These are phyloP conservation scores for Nyctanthes arbortristis DNA, from an alignment of 257 asterid species.

Conservation along the genomic window DNA sequence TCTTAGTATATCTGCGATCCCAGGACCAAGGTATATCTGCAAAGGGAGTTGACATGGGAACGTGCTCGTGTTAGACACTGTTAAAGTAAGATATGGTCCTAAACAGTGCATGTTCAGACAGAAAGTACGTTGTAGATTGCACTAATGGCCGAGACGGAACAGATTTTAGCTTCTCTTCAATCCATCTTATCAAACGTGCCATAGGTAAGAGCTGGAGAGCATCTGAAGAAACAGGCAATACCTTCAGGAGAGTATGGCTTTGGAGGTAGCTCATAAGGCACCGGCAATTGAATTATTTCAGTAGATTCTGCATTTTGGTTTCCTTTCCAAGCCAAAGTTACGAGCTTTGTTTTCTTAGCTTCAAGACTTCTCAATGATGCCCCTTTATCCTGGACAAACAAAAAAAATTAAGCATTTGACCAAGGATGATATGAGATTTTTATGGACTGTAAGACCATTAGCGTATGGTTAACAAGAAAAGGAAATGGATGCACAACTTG, in stretches of 20 bases:
- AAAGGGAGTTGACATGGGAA: not conserved
- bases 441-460: not conserved
- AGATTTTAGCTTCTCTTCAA: not conserved
- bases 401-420: slow-evolving; percentile 6
- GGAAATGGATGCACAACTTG: not conserved
- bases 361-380: slow-evolving; percentile 26
- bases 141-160: too few relatives aligned
- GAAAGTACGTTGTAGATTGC: not conserved
- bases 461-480: not conserved
- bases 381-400: slow-evolving; percentile 39
- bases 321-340: slow-evolving; percentile 65
- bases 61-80: not conserved
- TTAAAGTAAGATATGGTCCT: not conserved
- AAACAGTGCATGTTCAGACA: not conserved
- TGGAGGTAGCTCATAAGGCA: slow-evolving; percentile 95
- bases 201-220: slow-evolving; percentile 7
- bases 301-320: slow-evolving; percentile 33
- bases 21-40: slow-evolving; percentile 98
- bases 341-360: slow-evolving; percentile 57
- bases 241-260: slow-evolving; percentile 69
- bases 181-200: not conserved
- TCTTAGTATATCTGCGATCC: slow-evolving; percentile 77
- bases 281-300: slow-evolving; percentile 65
- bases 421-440: not conserved
- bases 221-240: slow-evolving; percentile 21